Evolutionary conservation across 352 stramenopile species (phyloP).

Genomic region (Globisporangium orthogonon): DNA sequence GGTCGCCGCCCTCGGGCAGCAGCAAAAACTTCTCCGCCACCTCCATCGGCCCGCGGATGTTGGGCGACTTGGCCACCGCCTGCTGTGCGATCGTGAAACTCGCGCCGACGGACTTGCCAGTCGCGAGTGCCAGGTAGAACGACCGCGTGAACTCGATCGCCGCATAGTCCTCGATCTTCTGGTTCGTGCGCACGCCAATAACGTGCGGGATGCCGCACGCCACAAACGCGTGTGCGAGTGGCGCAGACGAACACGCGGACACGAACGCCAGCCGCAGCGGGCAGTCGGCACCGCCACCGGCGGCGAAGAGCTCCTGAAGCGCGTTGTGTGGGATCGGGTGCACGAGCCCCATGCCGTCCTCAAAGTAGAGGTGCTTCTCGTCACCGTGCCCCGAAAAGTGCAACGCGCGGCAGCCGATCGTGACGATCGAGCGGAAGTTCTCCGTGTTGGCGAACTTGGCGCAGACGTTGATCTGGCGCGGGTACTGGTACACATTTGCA

Average conservation of each 20-base stretch:
- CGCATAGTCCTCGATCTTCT: slow-evolving; percentile 86
- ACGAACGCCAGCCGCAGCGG: slow-evolving; percentile 74
- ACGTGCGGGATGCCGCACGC: slow-evolving; percentile 88
- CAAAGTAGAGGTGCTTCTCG: slow-evolving; percentile 91
- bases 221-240: slow-evolving; percentile 81
- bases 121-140: slow-evolving; percentile 75
- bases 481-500: slow-evolving; percentile 46
- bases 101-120: slow-evolving; percentile 57
- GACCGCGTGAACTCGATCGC: slow-evolving; percentile 82
- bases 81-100: slow-evolving; percentile 76
- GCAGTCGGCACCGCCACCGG: slow-evolving; percentile 30
- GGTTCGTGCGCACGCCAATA: slow-evolving; percentile 80
- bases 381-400: slow-evolving; percentile 95
- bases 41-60: slow-evolving; percentile 61
- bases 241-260: slow-evolving; percentile 70
- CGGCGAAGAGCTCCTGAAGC: slow-evolving; percentile 64
- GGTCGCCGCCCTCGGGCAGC: slow-evolving; percentile 63
- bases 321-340: slow-evolving; percentile 69
- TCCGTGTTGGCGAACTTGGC: slow-evolving; percentile 94
- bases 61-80: slow-evolving; percentile 67
- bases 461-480: slow-evolving; percentile 85
- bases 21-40: slow-evolving; percentile 76
- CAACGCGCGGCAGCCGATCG: slow-evolving; percentile 86
- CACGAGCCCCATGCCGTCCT: slow-evolving; percentile 86
- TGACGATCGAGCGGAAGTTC: slow-evolving; percentile 89